phyloP scores from a whole-genome alignment of 1,284 basidiomycete genomes.

The Trametes hirsuta region DNA sequence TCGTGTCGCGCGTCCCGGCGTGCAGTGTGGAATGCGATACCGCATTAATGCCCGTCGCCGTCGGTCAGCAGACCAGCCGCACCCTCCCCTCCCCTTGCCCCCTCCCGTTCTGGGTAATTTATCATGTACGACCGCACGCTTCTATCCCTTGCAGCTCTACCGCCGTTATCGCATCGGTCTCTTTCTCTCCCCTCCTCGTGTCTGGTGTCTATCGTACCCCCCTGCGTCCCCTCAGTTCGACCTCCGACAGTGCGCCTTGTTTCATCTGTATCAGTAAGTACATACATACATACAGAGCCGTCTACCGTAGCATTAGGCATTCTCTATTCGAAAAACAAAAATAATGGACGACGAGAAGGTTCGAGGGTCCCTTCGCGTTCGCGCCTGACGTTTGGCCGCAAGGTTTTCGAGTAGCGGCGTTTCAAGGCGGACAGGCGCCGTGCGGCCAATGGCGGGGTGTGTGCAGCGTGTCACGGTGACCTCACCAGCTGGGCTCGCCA shows the following conservation, averaged over 20 bases:
- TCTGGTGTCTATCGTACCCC: conserved; percentile 2
- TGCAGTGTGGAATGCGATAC: conserved; percentile 2
- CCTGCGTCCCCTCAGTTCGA: neutral
- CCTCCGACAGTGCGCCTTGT: conserved; percentile 1
- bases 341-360: conserved; percentile 13
- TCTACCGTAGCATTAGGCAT: conserved; percentile 23
- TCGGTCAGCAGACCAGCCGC: conserved; percentile 19
- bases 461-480: conserved; percentile 11
- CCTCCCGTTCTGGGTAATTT: conserved; percentile 13
- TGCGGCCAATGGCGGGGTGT: conserved; percentile 17
- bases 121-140: conserved; percentile 15
- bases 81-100: neutral
- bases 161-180: neutral
- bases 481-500: neutral
- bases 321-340: conserved; percentile 22
- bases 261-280: conserved; percentile 26
- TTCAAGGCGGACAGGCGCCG: neutral
- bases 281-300: conserved; percentile 19
- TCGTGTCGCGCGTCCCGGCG: conserved; percentile 12
- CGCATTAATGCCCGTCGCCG: conserved; percentile 11
- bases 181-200: neutral
- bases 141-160: conserved; percentile 17
- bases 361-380: neutral
- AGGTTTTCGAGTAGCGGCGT: neutral
- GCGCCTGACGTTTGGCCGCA: neutral